A percentile compares a stretch with the other conserved stretches of the same genome.
phyloP scores from a whole-genome alignment of 78 protist genomes.

The Polysphondylium violaceum region DNA sequence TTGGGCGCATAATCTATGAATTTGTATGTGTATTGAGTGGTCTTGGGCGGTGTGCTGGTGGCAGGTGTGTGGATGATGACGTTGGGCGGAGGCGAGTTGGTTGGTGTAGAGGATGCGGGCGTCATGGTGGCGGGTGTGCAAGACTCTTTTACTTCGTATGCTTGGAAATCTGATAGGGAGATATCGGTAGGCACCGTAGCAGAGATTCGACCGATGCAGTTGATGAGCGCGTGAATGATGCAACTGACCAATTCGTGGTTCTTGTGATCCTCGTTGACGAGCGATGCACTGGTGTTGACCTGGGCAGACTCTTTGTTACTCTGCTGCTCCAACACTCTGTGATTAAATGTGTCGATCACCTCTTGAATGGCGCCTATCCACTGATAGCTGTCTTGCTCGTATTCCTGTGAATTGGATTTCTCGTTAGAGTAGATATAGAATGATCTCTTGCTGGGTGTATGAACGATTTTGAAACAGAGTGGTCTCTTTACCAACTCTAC shows the following conservation, averaged over 20 bases:
- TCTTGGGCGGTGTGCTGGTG: background rate
- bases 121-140: background rate
- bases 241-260: slow-evolving; percentile 55
- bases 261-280: slow-evolving; percentile 38
- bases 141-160: slow-evolving; percentile 39
- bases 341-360: slow-evolving; percentile 31
- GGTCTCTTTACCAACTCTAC: slow-evolving; percentile 54
- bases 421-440: slow-evolving; percentile 43
- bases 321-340: background rate
- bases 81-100: background rate
- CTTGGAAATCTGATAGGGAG: slow-evolving; percentile 24
- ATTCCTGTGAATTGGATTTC: slow-evolving; percentile 7
- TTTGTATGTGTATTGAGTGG: slow-evolving; percentile 50
- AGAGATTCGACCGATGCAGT: slow-evolving; percentile 63
- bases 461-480: slow-evolving; percentile 58
- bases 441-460: slow-evolving; percentile 26
- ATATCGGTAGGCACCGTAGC: slow-evolving; percentile 32
- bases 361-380: slow-evolving; percentile 79
- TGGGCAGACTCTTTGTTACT: background rate
- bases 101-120: background rate
- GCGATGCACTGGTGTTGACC: background rate
- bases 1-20: slow-evolving; percentile 72
- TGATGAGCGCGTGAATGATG: slow-evolving; percentile 44
- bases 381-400: slow-evolving; percentile 53
- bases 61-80: background rate